A percentile compares a stretch with the other conserved stretches of the same genome.
phyloP scores from a whole-genome alignment of 306 rosid species.

The Alnus rubra region DNA sequence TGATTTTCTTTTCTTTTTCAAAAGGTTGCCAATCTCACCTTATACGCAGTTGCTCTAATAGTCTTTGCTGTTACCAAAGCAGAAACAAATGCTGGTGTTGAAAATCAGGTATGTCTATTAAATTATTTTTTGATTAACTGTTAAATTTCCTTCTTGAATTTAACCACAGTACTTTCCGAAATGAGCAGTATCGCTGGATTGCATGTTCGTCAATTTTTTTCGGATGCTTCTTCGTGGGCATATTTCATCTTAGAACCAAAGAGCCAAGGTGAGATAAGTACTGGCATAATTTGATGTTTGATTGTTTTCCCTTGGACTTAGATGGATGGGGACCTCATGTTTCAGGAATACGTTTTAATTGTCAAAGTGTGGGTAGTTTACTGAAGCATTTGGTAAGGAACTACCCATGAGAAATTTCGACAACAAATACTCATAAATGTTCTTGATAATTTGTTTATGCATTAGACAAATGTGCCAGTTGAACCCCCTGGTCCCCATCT shows the following conservation, averaged over 20 bases:
- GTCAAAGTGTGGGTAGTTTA: neutral
- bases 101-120: conserved; percentile 61
- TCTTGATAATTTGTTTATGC: neutral
- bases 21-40: conserved; percentile 87
- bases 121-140: conserved; percentile 23
- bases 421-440: neutral
- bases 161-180: conserved; percentile 21
- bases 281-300: neutral
- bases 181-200: conserved; percentile 87
- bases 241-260: conserved; percentile 71
- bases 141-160: conserved; percentile 19
- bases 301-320: neutral
- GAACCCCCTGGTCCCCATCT: neutral
- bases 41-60: conserved; percentile 72
- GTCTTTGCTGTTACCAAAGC: conserved; percentile 56
- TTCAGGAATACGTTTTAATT: neutral
- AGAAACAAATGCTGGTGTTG: conserved; percentile 46
- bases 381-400: neutral
- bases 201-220: conserved; percentile 84
- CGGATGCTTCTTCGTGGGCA: conserved; percentile 85
- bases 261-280: conserved; percentile 76
- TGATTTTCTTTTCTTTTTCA: neutral
- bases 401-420: neutral
- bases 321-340: neutral
- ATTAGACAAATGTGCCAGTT: neutral